phyloP scores from a whole-genome alignment of 73 alveolate species.

The Paramecium sexaurelia region DNA sequence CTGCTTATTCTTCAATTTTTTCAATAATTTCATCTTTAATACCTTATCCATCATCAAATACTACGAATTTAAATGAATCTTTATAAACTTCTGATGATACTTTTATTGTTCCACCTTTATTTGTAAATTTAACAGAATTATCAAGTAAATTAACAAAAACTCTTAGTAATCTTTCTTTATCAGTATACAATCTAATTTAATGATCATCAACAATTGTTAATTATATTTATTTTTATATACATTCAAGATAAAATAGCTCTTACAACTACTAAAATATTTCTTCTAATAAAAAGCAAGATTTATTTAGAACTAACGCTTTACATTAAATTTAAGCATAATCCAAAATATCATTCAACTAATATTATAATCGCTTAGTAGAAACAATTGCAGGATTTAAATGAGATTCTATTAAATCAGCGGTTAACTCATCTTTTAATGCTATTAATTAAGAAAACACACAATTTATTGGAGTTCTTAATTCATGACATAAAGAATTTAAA shows the following conservation, averaged over 20 bases:
- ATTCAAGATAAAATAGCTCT: background rate
- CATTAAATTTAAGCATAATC: constrained; percentile 40
- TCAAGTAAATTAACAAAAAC: background rate
- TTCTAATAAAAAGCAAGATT: background rate
- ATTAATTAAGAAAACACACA: background rate
- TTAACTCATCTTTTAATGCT: background rate
- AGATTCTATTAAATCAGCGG: background rate
- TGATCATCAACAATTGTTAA: background rate
- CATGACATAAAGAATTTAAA: constrained; percentile 36
- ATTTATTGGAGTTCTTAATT: constrained; percentile 40
- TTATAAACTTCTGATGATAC: background rate
- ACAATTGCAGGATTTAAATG: constrained; percentile 40
- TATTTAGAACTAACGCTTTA: background rate
- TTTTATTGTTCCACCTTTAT: background rate
- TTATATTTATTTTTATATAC: background rate
- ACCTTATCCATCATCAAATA: constrained; percentile 9
- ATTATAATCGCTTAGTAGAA: constrained; percentile 8
- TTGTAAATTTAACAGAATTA: constrained; percentile 28
- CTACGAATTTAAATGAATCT: background rate
- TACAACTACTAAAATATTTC: background rate
- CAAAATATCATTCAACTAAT: background rate
- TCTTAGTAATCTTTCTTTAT: constrained; percentile 14
- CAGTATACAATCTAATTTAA: background rate
- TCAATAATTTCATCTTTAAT: background rate
- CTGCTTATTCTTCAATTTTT: background rate